Base-by-base conservation (phyloP, 306 rosid species). In the Cucurbita ficifolia region DNA sequence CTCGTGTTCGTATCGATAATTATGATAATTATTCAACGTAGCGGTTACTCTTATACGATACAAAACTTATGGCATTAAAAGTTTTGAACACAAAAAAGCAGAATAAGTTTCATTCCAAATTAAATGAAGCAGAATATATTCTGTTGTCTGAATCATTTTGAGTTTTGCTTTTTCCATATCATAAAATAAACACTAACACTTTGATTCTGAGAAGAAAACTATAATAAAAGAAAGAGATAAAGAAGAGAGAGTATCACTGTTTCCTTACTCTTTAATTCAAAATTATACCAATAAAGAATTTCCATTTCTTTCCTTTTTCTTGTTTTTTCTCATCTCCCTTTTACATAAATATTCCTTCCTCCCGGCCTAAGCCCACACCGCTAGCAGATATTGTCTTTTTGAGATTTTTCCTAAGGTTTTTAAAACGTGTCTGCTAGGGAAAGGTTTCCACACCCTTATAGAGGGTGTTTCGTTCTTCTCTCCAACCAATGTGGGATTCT, bases 121-220 rank as follows among this genome's bases (percentile, higher is more conserved):
- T 22, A 68, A 68, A 68, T 68, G 73, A 43, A 68, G 55, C 73
- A 69, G 74, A 69, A 69, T 69, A 69, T 69, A 69, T 69, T 69
- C 74, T 69, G 43, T 24, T 69, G 58, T 69, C 58, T 68, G 73
- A 11, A 64, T 58, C 40, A 45, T 11, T 45, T 67, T 29, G 33
- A 70, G 60, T 50, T 70, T 70, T 70, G n/a, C 46, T 51, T 70
- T 72, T 72, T 5, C 9, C 14, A 13, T 22, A 46, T 48, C 58
- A 51, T 51, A 51, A 72, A 72, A 51, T 51, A 72, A 72, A 53
- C 60, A 35, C 50, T 52, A 71, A 51, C 38, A 48, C 49, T 9
- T 51, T 40, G 62, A 72, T 72, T 72, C 49, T 72, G 0, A 13
- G 43, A 5, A 24, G 75, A 70, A 70, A 70, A 14, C 43, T 48